Percentiles rank a stretch among this genome's conserved stretches.
phyloP scores from a whole-genome alignment of 352 stramenopile genomes.

The Phytophthora sojae region DNA sequence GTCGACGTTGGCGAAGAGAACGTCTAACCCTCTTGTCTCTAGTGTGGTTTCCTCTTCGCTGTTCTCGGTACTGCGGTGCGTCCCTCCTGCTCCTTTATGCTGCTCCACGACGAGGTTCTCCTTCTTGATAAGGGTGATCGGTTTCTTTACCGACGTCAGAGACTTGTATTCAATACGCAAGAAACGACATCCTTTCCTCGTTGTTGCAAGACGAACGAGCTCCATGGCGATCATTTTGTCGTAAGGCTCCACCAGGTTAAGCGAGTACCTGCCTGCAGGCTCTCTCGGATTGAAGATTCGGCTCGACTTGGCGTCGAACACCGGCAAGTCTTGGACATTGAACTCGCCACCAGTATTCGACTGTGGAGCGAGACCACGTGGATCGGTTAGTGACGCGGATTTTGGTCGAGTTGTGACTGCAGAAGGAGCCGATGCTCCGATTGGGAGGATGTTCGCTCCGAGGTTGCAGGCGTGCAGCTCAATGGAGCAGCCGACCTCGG shows the following conservation, averaged over 20 bases:
- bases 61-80: constrained; percentile 6
- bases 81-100: constrained; percentile 26
- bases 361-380: not conserved
- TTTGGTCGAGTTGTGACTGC: not conserved
- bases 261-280: constrained; percentile 70
- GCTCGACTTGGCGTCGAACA: constrained; percentile 48
- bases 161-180: constrained; percentile 67
- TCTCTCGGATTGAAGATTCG: constrained; percentile 78
- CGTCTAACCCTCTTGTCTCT: constrained; percentile 64
- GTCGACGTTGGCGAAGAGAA: constrained; percentile 72
- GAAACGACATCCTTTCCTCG: constrained; percentile 79
- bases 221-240: constrained; percentile 83
- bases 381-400: not conserved
- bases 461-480: constrained; percentile 75
- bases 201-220: constrained; percentile 75
- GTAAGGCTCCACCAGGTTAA: constrained; percentile 75
- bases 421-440: constrained; percentile 4
- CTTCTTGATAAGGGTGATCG: constrained; percentile 57
- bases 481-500: constrained; percentile 60
- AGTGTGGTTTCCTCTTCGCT: constrained; percentile 57
- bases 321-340: constrained; percentile 44
- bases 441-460: constrained; percentile 33
- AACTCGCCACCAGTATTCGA: constrained; percentile 21
- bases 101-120: constrained; percentile 50
- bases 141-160: constrained; percentile 34